Conservation (phyloP, 768 basidiomycete genomes). For the Podaxis mareebaensis region DNA sequence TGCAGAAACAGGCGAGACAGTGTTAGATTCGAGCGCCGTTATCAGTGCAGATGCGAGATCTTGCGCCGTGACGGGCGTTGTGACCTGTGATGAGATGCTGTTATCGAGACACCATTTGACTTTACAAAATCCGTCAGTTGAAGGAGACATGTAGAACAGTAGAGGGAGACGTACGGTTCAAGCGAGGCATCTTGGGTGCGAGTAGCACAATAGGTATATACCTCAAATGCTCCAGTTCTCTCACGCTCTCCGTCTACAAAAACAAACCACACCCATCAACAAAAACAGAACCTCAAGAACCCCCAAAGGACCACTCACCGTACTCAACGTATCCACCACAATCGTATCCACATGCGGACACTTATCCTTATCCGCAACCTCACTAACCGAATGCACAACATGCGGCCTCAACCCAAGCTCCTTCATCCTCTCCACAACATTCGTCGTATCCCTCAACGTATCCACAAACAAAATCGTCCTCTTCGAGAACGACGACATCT, state of each 20-base stretch:
- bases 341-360: conserved; percentile 94
- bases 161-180: conserved; percentile 59
- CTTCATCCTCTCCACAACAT: conserved; percentile 73
- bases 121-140: conserved; percentile 25
- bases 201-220: conserved; percentile 96
- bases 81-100: conserved; percentile 93
- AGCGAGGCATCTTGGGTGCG: conserved; percentile 72
- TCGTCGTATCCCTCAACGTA: conserved; percentile 72
- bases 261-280: conserved; percentile 8
- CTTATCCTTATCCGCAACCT: conserved; percentile 78
- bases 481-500: conserved; percentile 86
- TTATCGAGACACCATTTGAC: conserved; percentile 98
- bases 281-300: conserved; percentile 5
- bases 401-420: conserved; percentile 80
- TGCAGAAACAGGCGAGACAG: conserved; percentile 82
- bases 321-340: conserved; percentile 84
- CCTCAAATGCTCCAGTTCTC: conserved; percentile 91
- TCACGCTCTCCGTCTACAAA: conserved; percentile 78
- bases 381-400: conserved; percentile 75
- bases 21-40: conserved; percentile 93
- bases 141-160: conserved; percentile 5
- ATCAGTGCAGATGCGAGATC: conserved; percentile 92
- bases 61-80: conserved; percentile 83
- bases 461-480: conserved; percentile 93
- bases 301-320: conserved; percentile 53